These are phyloP conservation scores for Zoysia japonica DNA, from an alignment of 176 grass and related monocot genomes.

Conservation along the genomic window DNA sequence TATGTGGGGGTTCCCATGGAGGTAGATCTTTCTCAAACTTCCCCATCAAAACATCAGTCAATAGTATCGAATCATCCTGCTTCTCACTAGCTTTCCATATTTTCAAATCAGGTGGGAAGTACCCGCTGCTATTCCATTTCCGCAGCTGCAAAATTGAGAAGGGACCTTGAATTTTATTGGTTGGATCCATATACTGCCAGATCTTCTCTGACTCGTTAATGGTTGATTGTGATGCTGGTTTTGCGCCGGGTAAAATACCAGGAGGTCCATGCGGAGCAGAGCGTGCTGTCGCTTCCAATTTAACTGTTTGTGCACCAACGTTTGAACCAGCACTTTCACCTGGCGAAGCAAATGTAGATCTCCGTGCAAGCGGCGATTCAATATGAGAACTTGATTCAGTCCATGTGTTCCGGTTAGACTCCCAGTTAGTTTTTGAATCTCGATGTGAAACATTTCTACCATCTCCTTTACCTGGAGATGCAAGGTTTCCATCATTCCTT, in stretches of 20 bases:
- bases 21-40: conserved; percentile 87
- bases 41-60: conserved; percentile 83
- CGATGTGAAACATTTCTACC: conserved; percentile 46
- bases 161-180: conserved; percentile 86
- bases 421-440: conserved; percentile 57
- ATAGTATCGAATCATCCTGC: conserved; percentile 82
- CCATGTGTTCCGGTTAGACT: conserved; percentile 56
- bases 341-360: conserved; percentile 46
- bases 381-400: conserved; percentile 46
- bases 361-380: conserved; percentile 53
- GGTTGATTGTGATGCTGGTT: conserved; percentile 27
- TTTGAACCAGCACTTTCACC: conserved; percentile 46
- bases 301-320: conserved; percentile 36
- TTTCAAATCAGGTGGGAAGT: conserved; percentile 78
- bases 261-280: conserved; percentile 41
- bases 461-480: conserved; percentile 59
- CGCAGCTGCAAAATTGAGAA: conserved; percentile 91
- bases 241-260: conserved; percentile 34
- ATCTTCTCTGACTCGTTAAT: conserved; percentile 85
- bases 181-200: conserved; percentile 88
- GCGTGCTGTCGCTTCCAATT: conserved; percentile 24
- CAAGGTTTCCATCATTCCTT: conserved; percentile 60
- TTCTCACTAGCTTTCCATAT: conserved; percentile 86
- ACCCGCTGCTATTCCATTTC: conserved; percentile 91
- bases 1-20: conserved; percentile 55